Percentiles rank a stretch among this genome's conserved stretches.
phyloP scores from a whole-genome alignment of 768 basidiomycete species.

The Lentinus tigrinus region DNA sequence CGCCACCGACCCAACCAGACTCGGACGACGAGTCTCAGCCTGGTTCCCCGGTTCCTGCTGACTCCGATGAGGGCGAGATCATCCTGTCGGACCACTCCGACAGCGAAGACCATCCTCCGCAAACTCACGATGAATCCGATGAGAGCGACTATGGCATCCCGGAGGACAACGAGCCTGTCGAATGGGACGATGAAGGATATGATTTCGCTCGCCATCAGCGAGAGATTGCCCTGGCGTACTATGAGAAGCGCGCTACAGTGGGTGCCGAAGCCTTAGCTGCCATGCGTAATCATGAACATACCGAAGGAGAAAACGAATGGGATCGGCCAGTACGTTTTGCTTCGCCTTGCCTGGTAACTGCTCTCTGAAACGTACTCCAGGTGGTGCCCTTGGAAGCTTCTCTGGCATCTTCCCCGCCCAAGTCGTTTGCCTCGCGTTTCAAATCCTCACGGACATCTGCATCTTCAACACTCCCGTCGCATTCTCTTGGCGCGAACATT shows the following conservation, averaged over 20 bases:
- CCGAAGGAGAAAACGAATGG: slow-evolving; percentile 38
- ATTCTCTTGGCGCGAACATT: slow-evolving; percentile 30
- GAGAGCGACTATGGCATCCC: slow-evolving; percentile 29
- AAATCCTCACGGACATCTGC: slow-evolving; percentile 45
- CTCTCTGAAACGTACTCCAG: slow-evolving; percentile 27
- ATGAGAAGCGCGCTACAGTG: slow-evolving; percentile 56
- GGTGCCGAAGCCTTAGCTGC: slow-evolving; percentile 52
- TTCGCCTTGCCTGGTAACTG: background rate
- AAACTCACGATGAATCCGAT: slow-evolving; percentile 18
- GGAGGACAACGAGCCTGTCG: slow-evolving; percentile 37
- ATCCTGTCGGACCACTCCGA: slow-evolving; percentile 20
- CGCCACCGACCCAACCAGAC: slow-evolving; percentile 34
- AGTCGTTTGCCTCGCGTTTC: slow-evolving; percentile 61
- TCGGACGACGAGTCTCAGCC: slow-evolving; percentile 70
- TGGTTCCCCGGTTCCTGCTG: slow-evolving; percentile 28
- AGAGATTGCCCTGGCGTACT: slow-evolving; percentile 72
- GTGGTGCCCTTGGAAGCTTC: slow-evolving; percentile 44
- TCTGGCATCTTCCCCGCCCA: slow-evolving; percentile 38
- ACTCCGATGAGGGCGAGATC: slow-evolving; percentile 34
- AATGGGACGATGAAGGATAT: slow-evolving; percentile 55
- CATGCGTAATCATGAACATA: slow-evolving; percentile 46
- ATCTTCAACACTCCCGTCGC: slow-evolving; percentile 23
- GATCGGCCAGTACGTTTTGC: slow-evolving; percentile 41
- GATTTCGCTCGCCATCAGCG: slow-evolving; percentile 69
- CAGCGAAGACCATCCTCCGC: slow-evolving; percentile 2